Percentiles rank a stretch among this genome's conserved stretches.
phyloP scores from a whole-genome alignment of 2,329 filamentous ascomycete genomes.

The Beauveria bassiana region DNA sequence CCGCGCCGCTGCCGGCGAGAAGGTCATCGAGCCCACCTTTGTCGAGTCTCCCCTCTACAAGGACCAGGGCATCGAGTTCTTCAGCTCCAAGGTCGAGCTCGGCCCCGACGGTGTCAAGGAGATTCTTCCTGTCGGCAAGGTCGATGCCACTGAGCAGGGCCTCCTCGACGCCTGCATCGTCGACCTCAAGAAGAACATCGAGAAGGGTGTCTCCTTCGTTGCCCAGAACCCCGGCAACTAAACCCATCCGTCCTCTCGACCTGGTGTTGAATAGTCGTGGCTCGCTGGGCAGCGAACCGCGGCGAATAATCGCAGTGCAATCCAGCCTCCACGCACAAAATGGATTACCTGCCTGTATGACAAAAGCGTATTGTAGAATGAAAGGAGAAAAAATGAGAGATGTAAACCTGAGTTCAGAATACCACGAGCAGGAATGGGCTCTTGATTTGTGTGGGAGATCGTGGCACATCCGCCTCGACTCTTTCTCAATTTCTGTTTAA shows the following conservation, averaged over 20 bases:
- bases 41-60: constrained; percentile 97
- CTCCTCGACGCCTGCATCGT: constrained; percentile 77
- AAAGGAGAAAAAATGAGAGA: constrained; percentile 8
- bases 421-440: constrained; percentile 8
- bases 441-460: neutral
- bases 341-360: constrained; percentile 6
- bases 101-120: constrained; percentile 94
- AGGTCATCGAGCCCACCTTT: constrained; percentile 93
- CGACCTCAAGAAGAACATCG: constrained; percentile 91
- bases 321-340: neutral
- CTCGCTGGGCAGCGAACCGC: neutral
- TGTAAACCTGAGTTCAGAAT: constrained; percentile 6
- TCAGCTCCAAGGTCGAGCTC: constrained; percentile 90
- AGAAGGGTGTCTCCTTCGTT: constrained; percentile 69
- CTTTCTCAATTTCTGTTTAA: constrained; percentile 7
- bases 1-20: constrained; percentile 86
- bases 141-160: constrained; percentile 81
- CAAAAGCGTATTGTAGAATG: constrained; percentile 7
- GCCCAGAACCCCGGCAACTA: constrained; percentile 54
- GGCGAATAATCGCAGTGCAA: neutral
- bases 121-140: constrained; percentile 78
- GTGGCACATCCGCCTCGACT: neutral
- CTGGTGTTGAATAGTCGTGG: neutral
- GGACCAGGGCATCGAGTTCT: constrained; percentile 96
- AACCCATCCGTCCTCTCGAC: constrained; percentile 16